Evolutionary conservation across 2,329 filamentous ascomycete genomes (phyloP).

Genomic region (Colletotrichum orchidophilum): DNA sequence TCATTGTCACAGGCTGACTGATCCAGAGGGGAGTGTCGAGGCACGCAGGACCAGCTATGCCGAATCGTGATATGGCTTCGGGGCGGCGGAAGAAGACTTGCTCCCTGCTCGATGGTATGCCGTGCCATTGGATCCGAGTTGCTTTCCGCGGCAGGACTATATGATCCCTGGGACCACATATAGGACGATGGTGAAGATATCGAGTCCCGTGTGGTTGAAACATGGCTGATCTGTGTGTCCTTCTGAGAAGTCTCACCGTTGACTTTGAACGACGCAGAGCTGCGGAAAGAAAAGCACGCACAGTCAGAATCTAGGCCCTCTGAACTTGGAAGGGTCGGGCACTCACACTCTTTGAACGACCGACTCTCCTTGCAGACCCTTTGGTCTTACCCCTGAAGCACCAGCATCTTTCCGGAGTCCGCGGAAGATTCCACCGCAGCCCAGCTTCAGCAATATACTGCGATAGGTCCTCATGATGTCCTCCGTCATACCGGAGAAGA

Average conservation of each 20-base stretch:
- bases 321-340: too few relatives aligned
- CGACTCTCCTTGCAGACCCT: neutral
- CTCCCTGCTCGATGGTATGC: neutral
- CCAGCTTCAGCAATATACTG: constrained; percentile 46
- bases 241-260: neutral
- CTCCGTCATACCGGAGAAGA: constrained; percentile 65
- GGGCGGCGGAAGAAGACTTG: too few relatives aligned
- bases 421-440: constrained; percentile 56
- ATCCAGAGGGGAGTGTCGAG: neutral
- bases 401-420: constrained; percentile 46
- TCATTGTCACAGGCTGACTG: neutral
- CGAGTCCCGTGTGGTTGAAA: neutral
- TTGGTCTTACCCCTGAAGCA: neutral
- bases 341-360: constrained; percentile 6
- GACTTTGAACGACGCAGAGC: neutral
- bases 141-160: neutral
- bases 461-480: constrained; percentile 63
- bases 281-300: too few relatives aligned
- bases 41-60: neutral
- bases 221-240: neutral
- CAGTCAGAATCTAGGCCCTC: too few relatives aligned
- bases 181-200: neutral
- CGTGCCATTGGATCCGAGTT: neutral
- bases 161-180: neutral
- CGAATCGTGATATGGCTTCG: neutral